A percentile compares a stretch with the other conserved stretches of the same genome.
These are phyloP conservation scores for Polytrichum commune DNA, from an alignment of 225 moss, liverwort and hornwort genomes.

Conservation along the genomic window DNA sequence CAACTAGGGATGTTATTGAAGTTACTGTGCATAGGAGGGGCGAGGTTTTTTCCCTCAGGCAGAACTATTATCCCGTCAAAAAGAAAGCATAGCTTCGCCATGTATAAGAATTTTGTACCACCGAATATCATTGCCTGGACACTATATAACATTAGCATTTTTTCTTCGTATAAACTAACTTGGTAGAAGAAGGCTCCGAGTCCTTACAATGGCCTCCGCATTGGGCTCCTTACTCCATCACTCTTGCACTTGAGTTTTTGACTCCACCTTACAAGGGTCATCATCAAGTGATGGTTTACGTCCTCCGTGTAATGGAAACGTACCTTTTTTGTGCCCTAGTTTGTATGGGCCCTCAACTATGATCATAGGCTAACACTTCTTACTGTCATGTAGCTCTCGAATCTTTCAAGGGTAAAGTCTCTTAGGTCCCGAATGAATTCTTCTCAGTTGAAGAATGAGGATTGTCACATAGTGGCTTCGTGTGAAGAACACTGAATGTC, in stretches of 20 bases:
- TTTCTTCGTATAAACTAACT: too few species aligned
- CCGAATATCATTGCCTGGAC: too few species aligned
- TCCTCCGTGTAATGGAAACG: slow-evolving; percentile 78
- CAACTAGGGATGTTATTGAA: too few species aligned
- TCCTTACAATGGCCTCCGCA: slow-evolving; percentile 72
- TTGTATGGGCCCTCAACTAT: slow-evolving; percentile 81
- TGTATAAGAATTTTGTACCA: too few species aligned
- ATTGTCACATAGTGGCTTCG: too few species aligned
- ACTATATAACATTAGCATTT: too few species aligned
- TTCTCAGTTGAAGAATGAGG: too few species aligned
- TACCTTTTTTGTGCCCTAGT: slow-evolving; percentile 93
- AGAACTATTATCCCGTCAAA: too few species aligned
- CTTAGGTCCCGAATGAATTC: slow-evolving; percentile 7
- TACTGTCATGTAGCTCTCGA: neutral
- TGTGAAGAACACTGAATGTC: too few species aligned
- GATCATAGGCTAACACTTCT: slow-evolving; percentile 60
- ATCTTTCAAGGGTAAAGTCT: neutral
- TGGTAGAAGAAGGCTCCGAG: slow-evolving; percentile 59
- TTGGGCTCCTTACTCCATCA: slow-evolving; percentile 84
- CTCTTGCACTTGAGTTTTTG: slow-evolving; percentile 75
- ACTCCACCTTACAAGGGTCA: slow-evolving; percentile 84
- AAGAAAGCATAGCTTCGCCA: too few species aligned
- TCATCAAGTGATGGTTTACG: slow-evolving; percentile 82
- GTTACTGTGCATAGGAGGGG: too few species aligned
- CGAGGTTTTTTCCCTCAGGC: too few species aligned